A percentile compares a stretch with the other conserved stretches of the same genome.
These are phyloP conservation scores for Bryoerythrophyllum caledonicum DNA, from an alignment of 225 moss, liverwort and hornwort genomes.

Conservation along the genomic window DNA sequence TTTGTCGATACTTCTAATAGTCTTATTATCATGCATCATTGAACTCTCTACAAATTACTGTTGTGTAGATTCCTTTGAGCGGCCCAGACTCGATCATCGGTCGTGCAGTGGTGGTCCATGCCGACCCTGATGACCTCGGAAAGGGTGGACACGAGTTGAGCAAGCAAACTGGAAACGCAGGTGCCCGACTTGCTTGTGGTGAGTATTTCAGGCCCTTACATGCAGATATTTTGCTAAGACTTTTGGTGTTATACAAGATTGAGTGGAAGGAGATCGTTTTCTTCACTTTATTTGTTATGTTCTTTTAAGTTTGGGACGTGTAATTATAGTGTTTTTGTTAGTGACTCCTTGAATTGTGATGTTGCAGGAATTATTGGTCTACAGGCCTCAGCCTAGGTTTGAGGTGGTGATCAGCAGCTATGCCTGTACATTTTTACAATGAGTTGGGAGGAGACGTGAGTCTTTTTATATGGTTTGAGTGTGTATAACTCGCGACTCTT, in stretches of 20 bases:
- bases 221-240: not conserved
- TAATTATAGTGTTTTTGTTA: no score
- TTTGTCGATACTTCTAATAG: not conserved
- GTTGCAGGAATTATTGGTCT: constrained; percentile 48
- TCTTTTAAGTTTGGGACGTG: no score
- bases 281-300: no score
- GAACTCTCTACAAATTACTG: not conserved
- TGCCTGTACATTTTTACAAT: constrained; percentile 41
- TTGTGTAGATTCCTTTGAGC: constrained; percentile 53
- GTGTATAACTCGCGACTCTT: not conserved
- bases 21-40: no score
- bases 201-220: constrained; percentile 11
- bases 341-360: constrained; percentile 1
- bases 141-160: constrained; percentile 76
- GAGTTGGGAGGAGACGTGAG: constrained; percentile 25
- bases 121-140: constrained; percentile 65
- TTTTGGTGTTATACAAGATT: no score
- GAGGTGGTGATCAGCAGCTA: constrained; percentile 42
- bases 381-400: constrained; percentile 31
- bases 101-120: constrained; percentile 76
- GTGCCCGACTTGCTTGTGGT: constrained; percentile 72
- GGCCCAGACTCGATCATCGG: constrained; percentile 64
- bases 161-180: constrained; percentile 74
- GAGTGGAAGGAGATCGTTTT: no score
- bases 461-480: constrained; percentile 10